phyloP scores from a whole-genome alignment of 305 asterid species.

The Ajuga reptans region DNA sequence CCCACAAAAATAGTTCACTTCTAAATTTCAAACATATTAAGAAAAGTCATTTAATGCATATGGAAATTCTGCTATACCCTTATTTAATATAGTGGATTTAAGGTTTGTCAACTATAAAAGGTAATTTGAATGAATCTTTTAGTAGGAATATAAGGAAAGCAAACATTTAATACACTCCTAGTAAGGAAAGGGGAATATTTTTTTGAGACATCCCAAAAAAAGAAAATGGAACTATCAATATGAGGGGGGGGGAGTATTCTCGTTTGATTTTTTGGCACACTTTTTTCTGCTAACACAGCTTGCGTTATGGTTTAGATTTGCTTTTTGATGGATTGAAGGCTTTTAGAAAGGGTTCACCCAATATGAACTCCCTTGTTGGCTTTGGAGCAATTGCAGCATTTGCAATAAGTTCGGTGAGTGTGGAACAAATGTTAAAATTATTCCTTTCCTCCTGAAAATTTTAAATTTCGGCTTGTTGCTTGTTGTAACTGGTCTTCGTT shows the following conservation, averaged over 20 bases:
- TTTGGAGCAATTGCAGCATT: slow-evolving; percentile 93
- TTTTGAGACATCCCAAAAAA: too few species aligned
- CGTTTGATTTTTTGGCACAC: not conserved
- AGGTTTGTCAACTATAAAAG: too few species aligned
- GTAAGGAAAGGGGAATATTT: too few species aligned
- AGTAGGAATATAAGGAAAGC: too few species aligned
- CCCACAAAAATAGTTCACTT: too few species aligned
- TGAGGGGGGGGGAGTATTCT: not conserved
- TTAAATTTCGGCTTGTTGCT: slow-evolving; percentile 11
- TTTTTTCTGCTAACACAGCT: slow-evolving; percentile 16
- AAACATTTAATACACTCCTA: too few species aligned
- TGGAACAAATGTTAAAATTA: slow-evolving; percentile 15
- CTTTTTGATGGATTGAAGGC: slow-evolving; percentile 83
- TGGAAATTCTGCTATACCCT: too few species aligned
- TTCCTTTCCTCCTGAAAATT: slow-evolving; percentile 1
- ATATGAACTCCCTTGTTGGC: slow-evolving; percentile 97
- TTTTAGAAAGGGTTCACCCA: slow-evolving; percentile 80
- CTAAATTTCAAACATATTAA: too few species aligned
- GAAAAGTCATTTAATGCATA: too few species aligned
- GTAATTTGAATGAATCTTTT: too few species aligned
- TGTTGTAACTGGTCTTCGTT: slow-evolving; percentile 14
- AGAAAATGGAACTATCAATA: too few species aligned
- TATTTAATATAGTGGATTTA: too few species aligned
- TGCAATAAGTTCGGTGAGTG: slow-evolving; percentile 82
- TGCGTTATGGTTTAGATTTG: slow-evolving; percentile 47